These are phyloP conservation scores for Lenwebbia sp. DNA, from an alignment of 345 rosid genomes.

Conservation along the genomic window DNA sequence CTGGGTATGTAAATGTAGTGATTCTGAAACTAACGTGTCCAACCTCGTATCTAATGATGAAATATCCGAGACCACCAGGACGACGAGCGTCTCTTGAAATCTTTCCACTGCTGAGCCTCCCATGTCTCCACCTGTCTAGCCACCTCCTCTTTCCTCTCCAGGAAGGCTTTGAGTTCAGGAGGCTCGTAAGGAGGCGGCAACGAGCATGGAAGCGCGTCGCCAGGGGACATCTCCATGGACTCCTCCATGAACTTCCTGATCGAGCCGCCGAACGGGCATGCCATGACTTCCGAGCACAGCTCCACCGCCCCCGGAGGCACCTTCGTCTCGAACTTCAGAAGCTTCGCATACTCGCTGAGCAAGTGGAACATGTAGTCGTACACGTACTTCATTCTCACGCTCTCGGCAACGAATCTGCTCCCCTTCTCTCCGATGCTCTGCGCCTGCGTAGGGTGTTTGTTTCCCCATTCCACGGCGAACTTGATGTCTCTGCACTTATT, in stretches of 20 bases:
- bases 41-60: neutral
- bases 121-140: conserved; percentile 12
- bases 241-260: conserved; percentile 45
- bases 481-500: conserved; percentile 61
- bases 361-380: conserved; percentile 79
- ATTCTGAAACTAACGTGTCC: neutral
- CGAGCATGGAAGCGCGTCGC: conserved; percentile 39
- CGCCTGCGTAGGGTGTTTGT: conserved; percentile 48
- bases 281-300: conserved; percentile 50
- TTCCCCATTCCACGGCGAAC: conserved; percentile 73
- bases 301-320: conserved; percentile 28
- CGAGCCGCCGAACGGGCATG: conserved; percentile 29
- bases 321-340: conserved; percentile 42
- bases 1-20: neutral
- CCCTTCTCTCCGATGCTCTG: conserved; percentile 47
- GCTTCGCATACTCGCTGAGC: conserved; percentile 45
- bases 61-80: neutral
- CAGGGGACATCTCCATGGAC: conserved; percentile 50
- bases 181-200: conserved; percentile 58
- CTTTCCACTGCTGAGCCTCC: conserved; percentile 34
- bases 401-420: conserved; percentile 31
- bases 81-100: conserved; percentile 9
- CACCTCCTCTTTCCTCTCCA: conserved; percentile 13
- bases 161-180: conserved; percentile 14
- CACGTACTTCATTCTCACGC: conserved; percentile 46